Conservation (phyloP, 2,329 filamentous ascomycete species). For the Neofusicoccum parvum region DNA sequence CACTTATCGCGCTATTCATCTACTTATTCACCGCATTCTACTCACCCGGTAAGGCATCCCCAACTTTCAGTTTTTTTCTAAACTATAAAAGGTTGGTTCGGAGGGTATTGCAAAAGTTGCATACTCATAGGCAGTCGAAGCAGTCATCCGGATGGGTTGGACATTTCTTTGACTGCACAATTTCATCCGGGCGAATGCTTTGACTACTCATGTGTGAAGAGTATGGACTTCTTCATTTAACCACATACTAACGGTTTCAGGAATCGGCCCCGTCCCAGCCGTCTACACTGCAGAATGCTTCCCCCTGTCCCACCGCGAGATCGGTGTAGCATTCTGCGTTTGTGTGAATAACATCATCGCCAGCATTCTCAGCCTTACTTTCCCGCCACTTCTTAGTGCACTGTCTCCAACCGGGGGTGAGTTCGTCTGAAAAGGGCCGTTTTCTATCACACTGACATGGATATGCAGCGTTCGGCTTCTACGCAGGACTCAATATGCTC, state of each 20-base stretch:
- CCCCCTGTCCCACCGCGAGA: constrained; percentile 69
- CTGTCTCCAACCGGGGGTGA: constrained; percentile 49
- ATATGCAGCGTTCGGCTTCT: constrained; percentile 59
- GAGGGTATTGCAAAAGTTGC: too few species aligned
- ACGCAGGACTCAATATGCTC: constrained; percentile 60
- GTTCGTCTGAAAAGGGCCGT: too few species aligned
- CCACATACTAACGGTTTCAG: constrained; percentile 21
- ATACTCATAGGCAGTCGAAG: too few species aligned
- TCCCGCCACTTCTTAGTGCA: constrained; percentile 58
- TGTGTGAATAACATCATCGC: constrained; percentile 65
- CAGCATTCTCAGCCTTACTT: constrained; percentile 62
- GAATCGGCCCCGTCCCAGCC: constrained; percentile 62
- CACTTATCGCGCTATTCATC: constrained; percentile 58
- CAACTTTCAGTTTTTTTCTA: too few species aligned
- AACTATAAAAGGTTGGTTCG: too few species aligned
- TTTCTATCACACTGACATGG: too few species aligned
- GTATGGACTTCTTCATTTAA: background rate
- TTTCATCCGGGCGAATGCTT: too few species aligned
- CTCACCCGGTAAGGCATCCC: constrained; percentile 39
- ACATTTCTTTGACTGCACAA: too few species aligned
- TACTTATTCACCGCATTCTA: constrained; percentile 56
- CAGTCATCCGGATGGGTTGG: too few species aligned
- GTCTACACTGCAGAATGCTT: constrained; percentile 71
- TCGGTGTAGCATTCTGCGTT: constrained; percentile 71
- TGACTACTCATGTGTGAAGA: too few species aligned